Conservation (phyloP, 2,329 filamentous ascomycete species). For the Ceratocystis cubensis region DNA sequence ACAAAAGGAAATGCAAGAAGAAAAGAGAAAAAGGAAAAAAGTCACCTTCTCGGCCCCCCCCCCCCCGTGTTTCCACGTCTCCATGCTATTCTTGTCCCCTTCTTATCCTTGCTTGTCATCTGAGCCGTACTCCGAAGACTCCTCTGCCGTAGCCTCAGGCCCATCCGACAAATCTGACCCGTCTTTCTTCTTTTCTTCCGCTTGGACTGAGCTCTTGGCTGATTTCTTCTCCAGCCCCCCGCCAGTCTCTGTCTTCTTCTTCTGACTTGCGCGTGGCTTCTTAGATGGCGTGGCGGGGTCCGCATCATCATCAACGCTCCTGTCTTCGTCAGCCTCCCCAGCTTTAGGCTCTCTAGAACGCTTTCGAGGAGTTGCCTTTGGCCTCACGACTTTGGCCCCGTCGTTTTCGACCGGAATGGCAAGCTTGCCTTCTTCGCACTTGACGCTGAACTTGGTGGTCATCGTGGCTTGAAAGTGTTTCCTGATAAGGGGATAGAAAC, state of each 20-base stretch:
- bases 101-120: background rate
- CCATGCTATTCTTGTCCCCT: background rate
- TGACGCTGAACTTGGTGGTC: background rate
- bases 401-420: background rate
- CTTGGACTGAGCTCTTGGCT: background rate
- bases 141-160: background rate
- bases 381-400: slow-evolving; percentile 1
- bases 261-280: background rate
- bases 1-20: background rate
- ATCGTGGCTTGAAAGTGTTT: slow-evolving; percentile 12
- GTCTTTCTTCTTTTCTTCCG: background rate
- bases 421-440: background rate
- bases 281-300: background rate
- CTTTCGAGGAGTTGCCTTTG: background rate
- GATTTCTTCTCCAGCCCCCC: background rate
- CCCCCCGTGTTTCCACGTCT: background rate
- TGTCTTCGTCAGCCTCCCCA: background rate
- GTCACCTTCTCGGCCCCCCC: background rate
- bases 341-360: background rate
- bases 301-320: background rate
- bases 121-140: background rate
- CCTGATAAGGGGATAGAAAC: background rate
- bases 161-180: background rate
- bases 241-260: background rate
- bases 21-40: background rate